Evolutionary conservation across 148 eudicot genomes (phyloP).

Genomic region (Chenopodium formosanum): DNA sequence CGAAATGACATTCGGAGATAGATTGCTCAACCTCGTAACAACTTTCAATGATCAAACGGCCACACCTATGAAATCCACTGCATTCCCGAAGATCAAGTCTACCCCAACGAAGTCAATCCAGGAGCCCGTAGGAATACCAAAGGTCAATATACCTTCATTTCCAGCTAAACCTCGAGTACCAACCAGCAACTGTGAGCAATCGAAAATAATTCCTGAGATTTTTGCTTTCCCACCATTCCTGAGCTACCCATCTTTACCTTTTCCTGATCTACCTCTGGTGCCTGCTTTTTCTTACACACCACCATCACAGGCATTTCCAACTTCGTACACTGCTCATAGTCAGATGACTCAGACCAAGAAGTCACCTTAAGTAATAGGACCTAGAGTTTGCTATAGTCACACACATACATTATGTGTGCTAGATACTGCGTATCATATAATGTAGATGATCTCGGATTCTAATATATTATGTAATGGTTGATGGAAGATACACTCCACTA

Average conservation of each 20-base stretch:
- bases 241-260: slow-evolving; percentile 6
- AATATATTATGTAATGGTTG: background rate
- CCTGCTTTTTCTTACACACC: slow-evolving; percentile 15
- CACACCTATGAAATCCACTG: background rate
- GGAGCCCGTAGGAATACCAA: background rate
- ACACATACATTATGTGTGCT: background rate
- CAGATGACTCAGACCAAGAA: background rate
- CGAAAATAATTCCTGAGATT: slow-evolving; percentile 2
- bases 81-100: background rate
- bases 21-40: background rate
- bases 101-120: background rate
- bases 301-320: background rate
- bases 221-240: slow-evolving; percentile 7
- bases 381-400: background rate
- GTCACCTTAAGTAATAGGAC: slow-evolving; percentile 11
- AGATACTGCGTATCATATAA: background rate
- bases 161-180: background rate
- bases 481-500: background rate
- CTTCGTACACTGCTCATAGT: background rate
- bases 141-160: background rate
- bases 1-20: slow-evolving; percentile 7
- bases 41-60: background rate
- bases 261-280: slow-evolving; percentile 1
- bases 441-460: background rate
- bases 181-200: background rate